Evolutionary conservation across 345 rosid genomes (phyloP), one percentile per base, ranked within the genome.

Genomic region (Gossypium longicalyx): DNA sequence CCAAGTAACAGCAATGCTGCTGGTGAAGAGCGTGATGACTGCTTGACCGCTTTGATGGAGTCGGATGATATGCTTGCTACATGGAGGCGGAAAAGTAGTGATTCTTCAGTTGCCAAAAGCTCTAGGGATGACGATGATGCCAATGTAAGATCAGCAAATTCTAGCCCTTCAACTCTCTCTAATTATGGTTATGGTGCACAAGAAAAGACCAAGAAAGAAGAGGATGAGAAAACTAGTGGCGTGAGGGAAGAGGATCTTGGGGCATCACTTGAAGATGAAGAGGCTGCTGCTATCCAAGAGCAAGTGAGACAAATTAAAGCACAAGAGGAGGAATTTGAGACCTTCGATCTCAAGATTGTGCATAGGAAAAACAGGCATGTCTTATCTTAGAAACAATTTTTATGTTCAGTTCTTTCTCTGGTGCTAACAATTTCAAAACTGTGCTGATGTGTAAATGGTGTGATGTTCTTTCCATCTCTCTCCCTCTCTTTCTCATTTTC

Each of bases 321-420:
- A 29, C 98, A 96, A 76, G 99, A 96, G 74, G 99, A 91, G 76
- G 99, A 96, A 81, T 96, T 93, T 82, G 99, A 96, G 85, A 93
- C 98, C 70, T 96, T 96, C 86, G 85, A 91, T 83, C 97, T 96
- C 56, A 91, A 91, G 87, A 90, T 96, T 68, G 99, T 96, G 77
- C 98, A 96, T 66, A 85, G 99, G 72, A 96, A 93, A 87, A 96
- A 96, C 91, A 93, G 97, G 99, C 83, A 89, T 77, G 86, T 60
- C 68, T 29, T 77, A 74, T 27, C 67, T 70, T 62, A 20, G 23
- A 53, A 59, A 43, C 72, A 76, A 69, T 10, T 71, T 52, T 20
- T 12, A 51, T 54, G 20, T 57, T 20, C 12, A 56, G 65, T 23
- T 71, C 83, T 61, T 76, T 77, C 45, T 20, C 54, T 74, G 73